Conservation (phyloP, 176 grass and related monocot species). For the Themeda triandra region DNA sequence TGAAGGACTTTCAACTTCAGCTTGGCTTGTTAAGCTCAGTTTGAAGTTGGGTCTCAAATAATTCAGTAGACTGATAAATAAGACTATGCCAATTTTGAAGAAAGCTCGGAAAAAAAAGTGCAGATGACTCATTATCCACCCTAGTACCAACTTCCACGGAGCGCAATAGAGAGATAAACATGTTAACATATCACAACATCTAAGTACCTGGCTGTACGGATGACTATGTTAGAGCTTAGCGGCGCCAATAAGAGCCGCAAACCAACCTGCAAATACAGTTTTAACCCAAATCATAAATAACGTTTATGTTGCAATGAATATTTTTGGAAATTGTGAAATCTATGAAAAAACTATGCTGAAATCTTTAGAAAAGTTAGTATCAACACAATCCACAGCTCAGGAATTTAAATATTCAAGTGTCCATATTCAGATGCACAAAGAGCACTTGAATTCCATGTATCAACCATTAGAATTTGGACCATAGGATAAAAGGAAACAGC, state of each 20-base stretch:
- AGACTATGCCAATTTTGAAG: neutral
- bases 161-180: neutral
- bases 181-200: neutral
- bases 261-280: conserved; percentile 32
- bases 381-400: neutral
- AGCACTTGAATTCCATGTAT: neutral
- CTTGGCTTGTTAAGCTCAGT: neutral
- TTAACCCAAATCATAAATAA: conserved; percentile 4
- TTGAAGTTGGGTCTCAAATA: neutral
- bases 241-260: conserved; percentile 52
- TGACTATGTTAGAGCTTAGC: conserved; percentile 37
- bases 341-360: conserved; percentile 2
- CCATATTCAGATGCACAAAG: neutral
- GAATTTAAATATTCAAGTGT: neutral
- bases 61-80: neutral
- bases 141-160: neutral
- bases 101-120: neutral
- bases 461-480: neutral
- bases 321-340: neutral
- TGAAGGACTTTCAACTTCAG: neutral
- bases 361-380: neutral
- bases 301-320: neutral
- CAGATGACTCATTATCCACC: neutral
- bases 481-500: neutral
- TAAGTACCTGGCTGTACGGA: conserved; percentile 48